Conservation (phyloP, 257 asterid species). For the Jaltomata sinuosa region DNA sequence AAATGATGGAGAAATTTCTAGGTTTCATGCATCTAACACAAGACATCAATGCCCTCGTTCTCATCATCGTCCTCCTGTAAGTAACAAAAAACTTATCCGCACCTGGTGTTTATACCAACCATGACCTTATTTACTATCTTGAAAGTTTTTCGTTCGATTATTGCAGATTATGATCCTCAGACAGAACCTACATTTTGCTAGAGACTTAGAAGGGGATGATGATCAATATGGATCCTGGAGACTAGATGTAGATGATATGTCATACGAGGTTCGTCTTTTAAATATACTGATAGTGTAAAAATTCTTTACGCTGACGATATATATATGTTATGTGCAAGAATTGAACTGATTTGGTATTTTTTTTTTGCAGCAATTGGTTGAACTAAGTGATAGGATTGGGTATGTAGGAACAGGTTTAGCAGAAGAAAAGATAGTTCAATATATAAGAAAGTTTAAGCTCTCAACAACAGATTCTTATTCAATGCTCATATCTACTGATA, state of each 20-base stretch:
- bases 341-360: not conserved
- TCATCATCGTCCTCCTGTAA: not conserved
- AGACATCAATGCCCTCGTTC: not conserved
- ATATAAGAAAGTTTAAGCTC: slow-evolving; percentile 25
- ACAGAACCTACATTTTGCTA: slow-evolving; percentile 13
- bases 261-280: slow-evolving; percentile 39
- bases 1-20: not conserved
- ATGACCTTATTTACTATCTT: not conserved
- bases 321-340: not conserved
- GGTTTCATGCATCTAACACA: not conserved
- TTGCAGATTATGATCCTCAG: slow-evolving; percentile 31
- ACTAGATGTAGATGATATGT: slow-evolving; percentile 41
- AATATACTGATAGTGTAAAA: not conserved
- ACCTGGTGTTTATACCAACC: not conserved
- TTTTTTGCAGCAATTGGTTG: slow-evolving; percentile 41
- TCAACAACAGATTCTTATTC: not conserved
- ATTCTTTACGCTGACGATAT: not conserved
- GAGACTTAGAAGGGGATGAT: slow-evolving; percentile 19
- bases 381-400: slow-evolving; percentile 50
- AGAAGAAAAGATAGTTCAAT: slow-evolving; percentile 35
- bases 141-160: no score
- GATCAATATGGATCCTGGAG: slow-evolving; percentile 40
- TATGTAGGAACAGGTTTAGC: slow-evolving; percentile 41
- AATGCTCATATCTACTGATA: slow-evolving; percentile 6
- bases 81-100: not conserved